Base-by-base conservation (phyloP, 768 basidiomycete genomes). In the Mycena metata region DNA sequence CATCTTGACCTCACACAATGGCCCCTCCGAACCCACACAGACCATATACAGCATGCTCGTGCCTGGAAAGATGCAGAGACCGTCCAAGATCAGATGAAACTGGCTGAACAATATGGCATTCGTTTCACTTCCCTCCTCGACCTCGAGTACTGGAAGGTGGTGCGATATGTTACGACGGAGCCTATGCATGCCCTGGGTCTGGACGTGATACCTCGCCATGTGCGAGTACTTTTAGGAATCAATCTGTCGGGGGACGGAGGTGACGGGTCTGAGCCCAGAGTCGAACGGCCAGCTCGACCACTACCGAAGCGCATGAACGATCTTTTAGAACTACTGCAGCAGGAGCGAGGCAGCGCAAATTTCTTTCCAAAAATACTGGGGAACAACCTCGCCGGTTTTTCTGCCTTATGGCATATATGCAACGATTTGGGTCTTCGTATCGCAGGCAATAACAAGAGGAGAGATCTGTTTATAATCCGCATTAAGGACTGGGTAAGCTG, bases 141-240 rank as follows among this genome's bases (percentile, higher is more conserved):
- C 0, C 76, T 86, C 3, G 77, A 78, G 0, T 85, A 85, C 65
- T 85, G 82, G 78, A 76, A 83, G 62, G 77, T 77, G 0, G 72
- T 75, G 2, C 59, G 64, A 6, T 79, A 71, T 55, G 51, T 77
- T 16, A 69, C 81, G 0, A 70, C 83, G 17, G 83, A 85, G 54
- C 64, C 79, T 1, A 84, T 84, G 83, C 84, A 86, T 64, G 77
- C 75, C 21, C 71, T 84, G 0, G 77, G 78, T 36, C 76, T 84
- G 2, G 79, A 81, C 8, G 50, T 77, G 0, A 67, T 82, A 4
- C 69, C 76, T 23, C 73, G 78, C 21, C 83, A 84, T 61, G 78
- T 76, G 50, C 72, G 76, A 9, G 43, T 67, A 5, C 36, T 79
- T 3, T 76, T 72, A 56, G 56, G 64, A 7, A 75, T 78, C 24